Evolutionary conservation across 1,284 basidiomycete genomes (phyloP).

Genomic region (Sporisorium reilianum): DNA sequence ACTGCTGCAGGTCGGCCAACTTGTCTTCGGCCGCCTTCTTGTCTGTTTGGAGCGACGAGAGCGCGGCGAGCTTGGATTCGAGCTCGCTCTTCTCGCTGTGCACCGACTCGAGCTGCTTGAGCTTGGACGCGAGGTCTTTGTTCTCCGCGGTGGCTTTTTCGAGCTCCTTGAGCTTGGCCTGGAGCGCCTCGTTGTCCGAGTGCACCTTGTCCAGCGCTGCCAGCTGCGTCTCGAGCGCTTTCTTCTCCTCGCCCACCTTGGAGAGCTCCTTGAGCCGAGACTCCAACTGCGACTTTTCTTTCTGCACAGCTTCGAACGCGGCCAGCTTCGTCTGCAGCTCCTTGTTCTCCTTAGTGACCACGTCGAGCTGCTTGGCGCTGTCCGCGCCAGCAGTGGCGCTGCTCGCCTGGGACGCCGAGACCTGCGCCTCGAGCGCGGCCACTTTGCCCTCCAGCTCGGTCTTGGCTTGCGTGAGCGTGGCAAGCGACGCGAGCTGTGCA

Average conservation of each 20-base stretch:
- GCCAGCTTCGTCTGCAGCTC: constrained; percentile 25
- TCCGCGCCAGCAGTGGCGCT: constrained; percentile 78
- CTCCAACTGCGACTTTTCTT: constrained; percentile 5
- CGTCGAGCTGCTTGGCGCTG: constrained; percentile 83
- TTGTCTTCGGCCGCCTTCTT: constrained; percentile 13
- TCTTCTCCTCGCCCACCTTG: constrained; percentile 91
- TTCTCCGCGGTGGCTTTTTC: constrained; percentile 41
- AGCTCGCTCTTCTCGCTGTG: constrained; percentile 70
- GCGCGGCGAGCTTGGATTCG: constrained; percentile 7
- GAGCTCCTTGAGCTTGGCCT: constrained; percentile 22
- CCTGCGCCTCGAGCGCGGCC: constrained; percentile 11
- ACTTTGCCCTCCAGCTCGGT: constrained; percentile 15
- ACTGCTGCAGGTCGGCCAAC: not conserved
- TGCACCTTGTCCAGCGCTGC: constrained; percentile 32
- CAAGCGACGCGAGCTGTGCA: not conserved
- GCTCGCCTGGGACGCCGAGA: constrained; percentile 2
- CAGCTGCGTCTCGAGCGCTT: constrained; percentile 68
- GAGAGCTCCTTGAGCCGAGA: constrained; percentile 71
- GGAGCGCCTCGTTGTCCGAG: constrained; percentile 21
- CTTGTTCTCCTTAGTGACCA: constrained; percentile 20
- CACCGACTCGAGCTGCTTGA: constrained; percentile 80
- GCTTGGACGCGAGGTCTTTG: constrained; percentile 70
- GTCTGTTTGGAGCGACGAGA: constrained; percentile 8
- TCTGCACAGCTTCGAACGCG: not conserved
- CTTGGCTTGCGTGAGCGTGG: not conserved